These are phyloP conservation scores for Paspalum notatum DNA, from an alignment of 176 grass and related monocot genomes.

Conservation along the genomic window DNA sequence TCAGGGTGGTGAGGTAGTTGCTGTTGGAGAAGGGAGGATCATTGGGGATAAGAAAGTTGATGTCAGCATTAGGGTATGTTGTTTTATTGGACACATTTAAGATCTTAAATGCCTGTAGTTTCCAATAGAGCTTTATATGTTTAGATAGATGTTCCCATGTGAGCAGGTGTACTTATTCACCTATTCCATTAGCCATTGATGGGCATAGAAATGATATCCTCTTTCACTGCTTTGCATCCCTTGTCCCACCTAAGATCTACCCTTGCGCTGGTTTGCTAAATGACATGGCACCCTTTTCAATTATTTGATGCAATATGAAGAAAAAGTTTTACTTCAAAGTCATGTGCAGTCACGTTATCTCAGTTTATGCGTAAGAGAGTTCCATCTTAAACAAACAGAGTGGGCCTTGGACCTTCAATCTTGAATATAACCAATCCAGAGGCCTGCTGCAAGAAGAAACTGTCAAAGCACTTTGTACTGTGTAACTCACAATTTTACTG, in stretches of 20 bases:
- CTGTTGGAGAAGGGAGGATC: slow-evolving; percentile 68
- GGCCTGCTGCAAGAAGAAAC: slow-evolving; percentile 2
- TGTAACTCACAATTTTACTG: no score
- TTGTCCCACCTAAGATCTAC: not conserved
- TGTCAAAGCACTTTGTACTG: not conserved
- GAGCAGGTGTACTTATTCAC: not conserved
- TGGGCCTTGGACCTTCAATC: not conserved
- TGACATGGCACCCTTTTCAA: not conserved
- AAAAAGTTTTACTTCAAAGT: not conserved
- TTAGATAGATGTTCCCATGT: not conserved
- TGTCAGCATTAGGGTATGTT: slow-evolving; percentile 63
- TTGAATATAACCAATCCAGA: not conserved
- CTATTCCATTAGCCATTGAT: not conserved
- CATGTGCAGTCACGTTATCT: not conserved
- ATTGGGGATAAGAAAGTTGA: slow-evolving; percentile 67
- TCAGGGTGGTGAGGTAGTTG: slow-evolving; percentile 76
- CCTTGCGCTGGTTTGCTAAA: not conserved
- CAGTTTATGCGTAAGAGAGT: not conserved
- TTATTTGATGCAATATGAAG: not conserved
- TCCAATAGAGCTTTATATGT: slow-evolving; percentile 12
- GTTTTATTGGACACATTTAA: slow-evolving; percentile 3
- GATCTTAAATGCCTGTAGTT: not conserved
- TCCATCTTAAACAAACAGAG: not conserved
- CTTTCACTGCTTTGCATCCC: not conserved
- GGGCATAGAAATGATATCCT: not conserved